A percentile compares a stretch with the other conserved stretches of the same genome.
Evolutionary conservation across 2,329 filamentous ascomycete species (phyloP).

Genomic region (Trichoderma breve): DNA sequence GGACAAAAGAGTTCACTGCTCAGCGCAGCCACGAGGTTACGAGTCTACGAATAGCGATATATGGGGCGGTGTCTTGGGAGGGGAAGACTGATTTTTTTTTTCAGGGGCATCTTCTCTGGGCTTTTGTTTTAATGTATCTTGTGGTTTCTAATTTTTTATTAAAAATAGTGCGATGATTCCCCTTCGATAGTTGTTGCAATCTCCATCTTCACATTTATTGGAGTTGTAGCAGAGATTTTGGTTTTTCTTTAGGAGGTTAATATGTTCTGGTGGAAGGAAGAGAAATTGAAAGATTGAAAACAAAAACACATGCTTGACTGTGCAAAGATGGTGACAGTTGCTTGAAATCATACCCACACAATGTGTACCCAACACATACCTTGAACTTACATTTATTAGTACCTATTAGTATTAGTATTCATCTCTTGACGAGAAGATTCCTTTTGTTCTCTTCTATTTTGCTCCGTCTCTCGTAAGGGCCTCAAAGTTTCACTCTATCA

Average conservation of each 20-base stretch:
- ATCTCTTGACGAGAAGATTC: background rate
- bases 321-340: background rate
- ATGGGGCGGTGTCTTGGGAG: conserved; percentile 13
- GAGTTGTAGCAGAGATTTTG: conserved; percentile 29
- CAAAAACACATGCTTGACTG: background rate
- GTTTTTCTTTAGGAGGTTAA: background rate
- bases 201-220: conserved; percentile 25
- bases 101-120: background rate
- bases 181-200: conserved; percentile 22
- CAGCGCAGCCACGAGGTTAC: conserved; percentile 36
- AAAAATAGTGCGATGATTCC: conserved; percentile 25
- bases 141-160: conserved; percentile 18
- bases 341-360: conserved; percentile 11
- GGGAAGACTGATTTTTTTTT: conserved; percentile 3
- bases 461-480: no score
- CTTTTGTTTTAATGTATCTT: conserved; percentile 10
- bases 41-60: conserved; percentile 31
- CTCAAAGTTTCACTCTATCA: background rate
- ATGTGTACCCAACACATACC: background rate
- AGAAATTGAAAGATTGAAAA: background rate
- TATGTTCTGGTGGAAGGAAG: background rate
- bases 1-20: conserved; percentile 20
- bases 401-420: conserved; percentile 22
- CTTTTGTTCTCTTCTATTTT: background rate
- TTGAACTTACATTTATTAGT: conserved; percentile 23